phyloP scores from a whole-genome alignment of 805 yeast genomes.

The Metschnikowia rubicola region DNA sequence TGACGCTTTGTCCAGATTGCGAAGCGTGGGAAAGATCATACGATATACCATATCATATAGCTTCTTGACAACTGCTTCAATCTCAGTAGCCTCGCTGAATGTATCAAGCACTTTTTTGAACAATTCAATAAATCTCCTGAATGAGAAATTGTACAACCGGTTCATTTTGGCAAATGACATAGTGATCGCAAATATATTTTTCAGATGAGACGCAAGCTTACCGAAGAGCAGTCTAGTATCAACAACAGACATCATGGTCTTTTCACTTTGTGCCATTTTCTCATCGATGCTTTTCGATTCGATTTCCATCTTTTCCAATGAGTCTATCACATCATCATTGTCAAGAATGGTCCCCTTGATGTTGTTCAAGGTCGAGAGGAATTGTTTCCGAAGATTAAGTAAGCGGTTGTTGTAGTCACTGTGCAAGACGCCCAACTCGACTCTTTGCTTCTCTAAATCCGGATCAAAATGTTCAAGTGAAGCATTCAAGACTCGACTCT shows the following conservation, averaged over 20 bases:
- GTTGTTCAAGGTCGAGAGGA: constrained; percentile 55
- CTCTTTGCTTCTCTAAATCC: constrained; percentile 58
- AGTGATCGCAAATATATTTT: constrained; percentile 48
- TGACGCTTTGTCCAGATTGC: constrained; percentile 41
- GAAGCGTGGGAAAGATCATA: constrained; percentile 44
- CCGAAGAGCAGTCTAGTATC: constrained; percentile 43
- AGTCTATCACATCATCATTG: constrained; percentile 53
- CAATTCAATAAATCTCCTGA: constrained; percentile 28
- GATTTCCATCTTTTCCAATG: constrained; percentile 61
- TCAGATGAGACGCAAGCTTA: constrained; percentile 54
- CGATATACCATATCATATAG: constrained; percentile 49
- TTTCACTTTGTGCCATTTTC: constrained; percentile 52
- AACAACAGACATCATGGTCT: constrained; percentile 54
- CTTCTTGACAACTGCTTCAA: constrained; percentile 22
- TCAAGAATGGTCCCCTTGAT: constrained; percentile 65
- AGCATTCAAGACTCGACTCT: constrained; percentile 56
- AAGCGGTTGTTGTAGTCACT: constrained; percentile 57
- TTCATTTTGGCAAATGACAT: constrained; percentile 36
- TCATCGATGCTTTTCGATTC: constrained; percentile 54
- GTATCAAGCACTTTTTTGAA: constrained; percentile 18
- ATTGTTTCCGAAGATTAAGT: constrained; percentile 51
- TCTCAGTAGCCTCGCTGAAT: constrained; percentile 18
- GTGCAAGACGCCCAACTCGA: constrained; percentile 50
- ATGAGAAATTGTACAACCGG: constrained; percentile 57
- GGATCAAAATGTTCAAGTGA: constrained; percentile 58